Base-by-base conservation (phyloP, 495 filamentous ascomycete genomes). In the Penicillium paxilli region DNA sequence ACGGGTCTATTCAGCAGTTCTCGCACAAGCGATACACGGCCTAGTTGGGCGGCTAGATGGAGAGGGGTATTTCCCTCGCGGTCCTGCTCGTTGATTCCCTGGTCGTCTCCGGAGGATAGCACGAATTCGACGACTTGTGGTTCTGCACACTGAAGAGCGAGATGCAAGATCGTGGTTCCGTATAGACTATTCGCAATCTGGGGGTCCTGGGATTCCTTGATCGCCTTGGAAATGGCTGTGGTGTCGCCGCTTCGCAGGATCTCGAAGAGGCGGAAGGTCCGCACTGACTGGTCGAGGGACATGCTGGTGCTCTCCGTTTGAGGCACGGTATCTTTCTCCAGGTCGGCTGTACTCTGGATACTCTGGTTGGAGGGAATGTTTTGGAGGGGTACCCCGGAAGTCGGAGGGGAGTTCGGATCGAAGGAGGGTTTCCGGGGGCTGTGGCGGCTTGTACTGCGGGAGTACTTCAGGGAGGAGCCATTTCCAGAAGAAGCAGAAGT, bases 111-210 rank as follows among this genome's bases (percentile, higher is more conserved):
- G 42, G 85, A 81, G 5, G 91, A 92, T 20, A 98, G 72, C 7
- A 98, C 87, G 59, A 90, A 96, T 70, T 98, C 95, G n/a, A 98
- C 86, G 11, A 98, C 91, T n/a, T 89, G 86, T 22, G 87, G 81
- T 62, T 98, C 92, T 16, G 95, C 95, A 63, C 94, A 98, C 67
- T 98, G 94, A n/a, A 97, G 89, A 22, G 94, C 92, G 47, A 98
- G 76, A 69, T 98, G 95, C 14, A 98, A 79, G 35, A 96, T 85
- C 0, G 89, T 91, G 2, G 92, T 94, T 33, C 92, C 91, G 37
- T 91, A 89, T 16, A 92, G 70, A 4, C 71, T 71, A 20, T 71
- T 65, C 11, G 63, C 66, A 14, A 65, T 73, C 14, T 75, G 69
- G 9, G 72, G 64, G 25, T 78, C 71, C 49, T 82, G 74, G 22